These are phyloP conservation scores for Tillandsia leiboldiana DNA, from an alignment of 176 grass and related monocot species.

Conservation along the genomic window DNA sequence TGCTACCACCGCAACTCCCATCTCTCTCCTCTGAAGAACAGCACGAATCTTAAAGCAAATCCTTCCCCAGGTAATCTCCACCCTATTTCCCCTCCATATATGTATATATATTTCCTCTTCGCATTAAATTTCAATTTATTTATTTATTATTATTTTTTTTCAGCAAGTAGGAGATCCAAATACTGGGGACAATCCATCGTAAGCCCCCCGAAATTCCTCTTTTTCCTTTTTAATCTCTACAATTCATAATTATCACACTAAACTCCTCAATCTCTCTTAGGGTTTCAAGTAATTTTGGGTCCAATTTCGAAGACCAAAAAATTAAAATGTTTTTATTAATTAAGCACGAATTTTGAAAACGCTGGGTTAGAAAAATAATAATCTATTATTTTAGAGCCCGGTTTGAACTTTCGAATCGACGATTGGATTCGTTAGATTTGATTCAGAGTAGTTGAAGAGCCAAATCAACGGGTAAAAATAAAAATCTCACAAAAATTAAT, in stretches of 20 bases:
- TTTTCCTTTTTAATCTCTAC: not conserved
- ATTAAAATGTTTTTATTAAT: not conserved
- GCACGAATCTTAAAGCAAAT: constrained; percentile 5
- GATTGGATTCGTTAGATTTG: too few species aligned
- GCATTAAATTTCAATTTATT: not conserved
- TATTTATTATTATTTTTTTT: constrained; percentile 4
- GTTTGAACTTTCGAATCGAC: too few species aligned
- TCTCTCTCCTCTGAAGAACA: constrained; percentile 1
- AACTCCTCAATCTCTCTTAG: not conserved
- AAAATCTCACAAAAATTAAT: too few species aligned
- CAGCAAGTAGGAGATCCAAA: constrained; percentile 47
- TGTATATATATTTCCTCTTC: not conserved
- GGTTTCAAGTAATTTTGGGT: not conserved
- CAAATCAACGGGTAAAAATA: too few species aligned
- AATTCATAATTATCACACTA: not conserved
- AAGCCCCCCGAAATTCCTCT: not conserved
- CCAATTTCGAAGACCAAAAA: not conserved
- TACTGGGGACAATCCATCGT: constrained; percentile 76
- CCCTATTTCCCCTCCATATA: not conserved
- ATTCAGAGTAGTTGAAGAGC: too few species aligned
- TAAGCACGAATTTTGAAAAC: too few species aligned
- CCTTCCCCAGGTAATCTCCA: not conserved
- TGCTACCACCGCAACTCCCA: constrained; percentile 3
- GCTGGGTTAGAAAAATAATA: too few species aligned
- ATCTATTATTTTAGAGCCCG: too few species aligned